Conservation (phyloP, 768 basidiomycete genomes). For the Boletus vinaceobasis region DNA sequence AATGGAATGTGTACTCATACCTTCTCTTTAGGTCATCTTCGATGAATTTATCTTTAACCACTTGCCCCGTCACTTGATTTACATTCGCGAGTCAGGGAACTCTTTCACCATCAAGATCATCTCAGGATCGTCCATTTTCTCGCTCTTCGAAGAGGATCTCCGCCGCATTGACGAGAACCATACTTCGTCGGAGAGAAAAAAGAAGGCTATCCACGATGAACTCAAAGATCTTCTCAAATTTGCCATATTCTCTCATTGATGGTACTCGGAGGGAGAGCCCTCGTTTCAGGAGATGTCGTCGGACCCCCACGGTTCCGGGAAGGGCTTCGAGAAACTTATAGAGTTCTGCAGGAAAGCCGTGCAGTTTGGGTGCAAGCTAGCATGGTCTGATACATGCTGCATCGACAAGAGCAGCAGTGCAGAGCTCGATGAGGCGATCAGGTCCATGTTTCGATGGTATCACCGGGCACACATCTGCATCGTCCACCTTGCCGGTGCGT, state of each 20-base stretch:
- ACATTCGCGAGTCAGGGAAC: background rate
- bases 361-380: conserved; percentile 9
- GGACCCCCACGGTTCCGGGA: background rate
- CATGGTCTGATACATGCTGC: conserved; percentile 17
- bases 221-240: conserved; percentile 7
- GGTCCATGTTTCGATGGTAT: conserved; percentile 21
- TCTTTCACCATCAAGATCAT: background rate
- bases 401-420: conserved; percentile 16
- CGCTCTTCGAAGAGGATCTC: background rate
- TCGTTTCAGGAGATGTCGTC: background rate
- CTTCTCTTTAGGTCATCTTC: background rate
- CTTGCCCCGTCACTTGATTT: background rate
- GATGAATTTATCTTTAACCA: background rate
- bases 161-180: background rate
- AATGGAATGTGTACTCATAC: background rate
- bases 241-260: conserved; percentile 17
- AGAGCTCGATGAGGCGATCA: conserved; percentile 16
- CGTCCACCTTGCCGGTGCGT: conserved; percentile 9
- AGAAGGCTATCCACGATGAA: background rate
- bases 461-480: conserved; percentile 11
- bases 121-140: background rate
- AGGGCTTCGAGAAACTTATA: conserved; percentile 11
- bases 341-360: conserved; percentile 9
- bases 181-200: background rate
- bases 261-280: conserved; percentile 10